Base-by-base conservation (phyloP, 2,329 filamentous ascomycete species). In the Cladobotryum protrusum region DNA sequence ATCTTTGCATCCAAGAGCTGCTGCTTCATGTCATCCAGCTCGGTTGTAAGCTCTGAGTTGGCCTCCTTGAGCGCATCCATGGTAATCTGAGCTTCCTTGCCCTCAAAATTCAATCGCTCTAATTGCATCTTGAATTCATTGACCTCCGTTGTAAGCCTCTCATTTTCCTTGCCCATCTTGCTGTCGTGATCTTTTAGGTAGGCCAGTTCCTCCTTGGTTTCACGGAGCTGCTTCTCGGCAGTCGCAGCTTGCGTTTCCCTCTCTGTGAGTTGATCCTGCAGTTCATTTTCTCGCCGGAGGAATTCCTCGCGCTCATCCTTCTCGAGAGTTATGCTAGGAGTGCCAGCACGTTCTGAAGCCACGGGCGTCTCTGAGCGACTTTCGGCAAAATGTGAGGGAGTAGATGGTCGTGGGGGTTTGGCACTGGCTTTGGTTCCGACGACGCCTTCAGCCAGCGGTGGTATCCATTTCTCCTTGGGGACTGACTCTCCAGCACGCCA, bases 281-380 rank as follows among this genome's bases (percentile, higher is more conserved):
- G 79, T 66, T 99, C 93, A 61, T 99, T 99, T 67, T 99, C 93
- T 49, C 93, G 83, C 61, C 89, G 82, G 56, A 99, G 69, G 62
- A 97, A 99, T 66, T 99, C 93, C 62, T 99, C 93, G 53, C 90
- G 85, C 71, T 99, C 93, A 59, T 99, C 93, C 71, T 95, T 96
- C 49, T 99, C 93, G 52, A 97, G 75, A 36, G 89, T 82, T 57
- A 96, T 74, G 62, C 87, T 91, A 3, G 92, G 92, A 12, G 92
- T 97, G 46, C 85, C 87, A 14, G 91, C 83, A 43, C 92, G 83
- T 56, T 97, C 92, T 7, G 90, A 86, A 52, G 87, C 71, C 5
- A 71, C 72, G 5, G 81, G 82, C 4, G 82, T 85, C 58, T 85
- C 82, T 35, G 82, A 72, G 48, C 81, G 76, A 61, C 74, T 79